A percentile compares a stretch with the other conserved stretches of the same genome.
phyloP scores from a whole-genome alignment of 2,329 filamentous ascomycete species.

The Diaporthe destruens region DNA sequence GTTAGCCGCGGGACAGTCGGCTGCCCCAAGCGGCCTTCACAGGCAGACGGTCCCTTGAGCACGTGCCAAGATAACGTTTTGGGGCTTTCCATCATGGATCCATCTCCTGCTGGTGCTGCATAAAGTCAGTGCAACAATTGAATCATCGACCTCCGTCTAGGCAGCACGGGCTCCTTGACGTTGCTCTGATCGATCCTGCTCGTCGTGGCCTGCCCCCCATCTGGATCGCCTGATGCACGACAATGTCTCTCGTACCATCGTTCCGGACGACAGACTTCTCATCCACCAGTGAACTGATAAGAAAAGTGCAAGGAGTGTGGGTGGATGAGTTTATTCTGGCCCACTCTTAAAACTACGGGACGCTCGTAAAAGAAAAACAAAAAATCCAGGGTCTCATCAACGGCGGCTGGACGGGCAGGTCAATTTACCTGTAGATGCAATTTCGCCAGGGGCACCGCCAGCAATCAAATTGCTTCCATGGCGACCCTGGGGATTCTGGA shows the following conservation, averaged over 20 bases:
- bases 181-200: background rate
- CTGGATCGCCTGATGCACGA: constrained; percentile 16
- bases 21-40: background rate
- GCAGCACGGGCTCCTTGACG: constrained; percentile 11
- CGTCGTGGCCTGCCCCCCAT: constrained; percentile 8
- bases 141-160: constrained; percentile 20
- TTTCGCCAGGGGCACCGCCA: constrained; percentile 37
- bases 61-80: background rate
- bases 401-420: constrained; percentile 31
- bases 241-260: background rate
- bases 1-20: constrained; percentile 10
- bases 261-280: background rate
- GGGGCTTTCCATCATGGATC: background rate
- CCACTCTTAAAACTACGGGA: constrained; percentile 21
- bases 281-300: constrained; percentile 2
- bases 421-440: constrained; percentile 37
- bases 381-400: constrained; percentile 33
- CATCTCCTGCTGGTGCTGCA: constrained; percentile 12
- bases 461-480: constrained; percentile 39
- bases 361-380: constrained; percentile 11
- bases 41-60: background rate
- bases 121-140: constrained; percentile 18
- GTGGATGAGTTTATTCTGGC: constrained; percentile 21
- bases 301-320: constrained; percentile 1
- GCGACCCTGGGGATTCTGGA: constrained; percentile 37